Evolutionary conservation across 2,329 filamentous ascomycete species (phyloP).

Genomic region (Arthrobotrys sphaeroides): DNA sequence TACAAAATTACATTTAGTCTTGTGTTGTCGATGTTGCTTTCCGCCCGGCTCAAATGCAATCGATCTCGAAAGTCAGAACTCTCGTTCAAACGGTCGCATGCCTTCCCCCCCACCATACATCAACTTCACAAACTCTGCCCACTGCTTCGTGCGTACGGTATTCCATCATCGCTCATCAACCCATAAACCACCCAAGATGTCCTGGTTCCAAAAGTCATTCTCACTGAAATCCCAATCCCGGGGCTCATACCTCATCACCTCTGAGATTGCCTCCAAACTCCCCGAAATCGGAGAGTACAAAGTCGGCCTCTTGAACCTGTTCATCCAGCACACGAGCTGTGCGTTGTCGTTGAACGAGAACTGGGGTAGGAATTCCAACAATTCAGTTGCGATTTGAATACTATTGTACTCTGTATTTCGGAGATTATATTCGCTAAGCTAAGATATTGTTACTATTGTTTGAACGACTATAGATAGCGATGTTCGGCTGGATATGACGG

Average conservation of each 20-base stretch:
- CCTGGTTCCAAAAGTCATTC: slow-evolving; percentile 87
- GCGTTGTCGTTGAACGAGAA: slow-evolving; percentile 95
- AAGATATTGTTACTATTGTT: background rate
- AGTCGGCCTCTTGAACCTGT: slow-evolving; percentile 84
- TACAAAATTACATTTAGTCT: too few species aligned
- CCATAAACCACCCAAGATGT: slow-evolving; percentile 62
- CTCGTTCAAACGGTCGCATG: slow-evolving; percentile 3
- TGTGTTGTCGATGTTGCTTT: slow-evolving; percentile 13
- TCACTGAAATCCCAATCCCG: slow-evolving; percentile 78
- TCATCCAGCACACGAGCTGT: slow-evolving; percentile 94
- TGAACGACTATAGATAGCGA: slow-evolving; percentile 64
- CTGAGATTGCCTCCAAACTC: slow-evolving; percentile 74
- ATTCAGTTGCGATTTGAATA: background rate
- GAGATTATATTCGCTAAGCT: background rate
- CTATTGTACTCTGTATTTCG: too few species aligned
- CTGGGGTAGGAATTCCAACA: slow-evolving; percentile 64
- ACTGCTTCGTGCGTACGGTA: slow-evolving; percentile 5
- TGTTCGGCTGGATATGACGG: slow-evolving; percentile 92
- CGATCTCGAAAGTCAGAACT: too few species aligned
- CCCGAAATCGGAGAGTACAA: slow-evolving; percentile 86
- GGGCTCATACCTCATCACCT: slow-evolving; percentile 89
- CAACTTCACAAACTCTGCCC: background rate
- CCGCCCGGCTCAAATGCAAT: background rate
- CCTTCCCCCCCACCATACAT: background rate
- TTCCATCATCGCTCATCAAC: background rate